Conservation (phyloP, 2,329 filamentous ascomycete genomes). For the Cadophora sp. region DNA sequence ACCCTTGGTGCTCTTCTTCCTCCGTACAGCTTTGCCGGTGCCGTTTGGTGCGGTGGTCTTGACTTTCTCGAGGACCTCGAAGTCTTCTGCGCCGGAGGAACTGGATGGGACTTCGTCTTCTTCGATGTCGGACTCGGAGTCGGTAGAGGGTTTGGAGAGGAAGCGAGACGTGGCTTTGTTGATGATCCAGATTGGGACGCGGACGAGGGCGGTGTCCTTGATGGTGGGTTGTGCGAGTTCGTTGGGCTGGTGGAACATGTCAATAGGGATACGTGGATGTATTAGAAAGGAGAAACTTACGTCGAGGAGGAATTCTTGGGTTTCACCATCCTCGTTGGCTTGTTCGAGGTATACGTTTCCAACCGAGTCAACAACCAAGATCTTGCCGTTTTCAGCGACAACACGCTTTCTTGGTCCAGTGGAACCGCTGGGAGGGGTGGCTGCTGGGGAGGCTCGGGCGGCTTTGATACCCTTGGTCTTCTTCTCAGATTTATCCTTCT, state of each 20-base stretch:
- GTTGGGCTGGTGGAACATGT: constrained; percentile 62
- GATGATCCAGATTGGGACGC: constrained; percentile 78
- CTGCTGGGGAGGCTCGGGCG: constrained; percentile 49
- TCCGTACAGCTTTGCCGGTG: constrained; percentile 37
- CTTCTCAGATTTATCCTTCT: constrained; percentile 69
- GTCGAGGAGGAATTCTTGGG: constrained; percentile 85
- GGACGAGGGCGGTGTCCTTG: constrained; percentile 81
- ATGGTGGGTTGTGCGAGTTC: constrained; percentile 81
- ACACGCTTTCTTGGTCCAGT: constrained; percentile 85
- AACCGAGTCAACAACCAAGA: constrained; percentile 87
- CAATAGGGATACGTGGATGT: constrained; percentile 37
- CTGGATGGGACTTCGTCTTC: constrained; percentile 57
- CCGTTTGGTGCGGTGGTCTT: constrained; percentile 43
- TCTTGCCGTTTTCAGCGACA: constrained; percentile 92
- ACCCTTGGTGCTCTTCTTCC: constrained; percentile 41
- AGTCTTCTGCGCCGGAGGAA: constrained; percentile 66
- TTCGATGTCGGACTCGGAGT: constrained; percentile 49
- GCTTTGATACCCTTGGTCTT: constrained; percentile 58
- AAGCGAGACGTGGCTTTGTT: constrained; percentile 60
- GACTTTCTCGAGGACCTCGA: constrained; percentile 66
- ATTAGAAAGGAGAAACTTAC: constrained; percentile 59
- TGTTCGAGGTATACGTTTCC: constrained; percentile 97
- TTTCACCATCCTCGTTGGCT: constrained; percentile 83
- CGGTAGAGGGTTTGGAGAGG: constrained; percentile 48
- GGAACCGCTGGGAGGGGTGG: constrained; percentile 58